A percentile compares a stretch with the other conserved stretches of the same genome.
phyloP scores from a whole-genome alignment of 208 protist species.

The Trypanosoma scelopori region DNA sequence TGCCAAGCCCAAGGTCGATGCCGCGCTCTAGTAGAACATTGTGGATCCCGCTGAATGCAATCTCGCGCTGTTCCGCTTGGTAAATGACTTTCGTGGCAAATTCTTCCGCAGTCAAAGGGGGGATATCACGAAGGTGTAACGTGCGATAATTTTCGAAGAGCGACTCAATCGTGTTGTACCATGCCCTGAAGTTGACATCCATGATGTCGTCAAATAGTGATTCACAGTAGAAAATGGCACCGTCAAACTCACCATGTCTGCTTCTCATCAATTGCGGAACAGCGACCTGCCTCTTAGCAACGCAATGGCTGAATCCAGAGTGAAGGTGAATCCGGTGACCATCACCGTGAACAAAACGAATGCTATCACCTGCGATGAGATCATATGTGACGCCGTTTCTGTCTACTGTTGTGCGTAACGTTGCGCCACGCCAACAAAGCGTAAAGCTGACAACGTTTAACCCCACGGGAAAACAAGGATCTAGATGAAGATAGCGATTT shows the following conservation, averaged over 20 bases:
- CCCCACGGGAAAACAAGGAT: constrained; percentile 76
- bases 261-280: constrained; percentile 58
- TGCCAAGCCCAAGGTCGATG: constrained; percentile 79
- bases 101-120: constrained; percentile 76
- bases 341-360: constrained; percentile 83
- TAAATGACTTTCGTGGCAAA: constrained; percentile 86
- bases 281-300: constrained; percentile 33
- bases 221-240: constrained; percentile 80
- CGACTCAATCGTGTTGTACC: constrained; percentile 80
- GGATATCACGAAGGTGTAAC: constrained; percentile 74
- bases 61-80: constrained; percentile 67
- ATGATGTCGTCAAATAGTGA: constrained; percentile 83
- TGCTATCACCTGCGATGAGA: constrained; percentile 66
- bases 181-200: constrained; percentile 85
- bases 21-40: constrained; percentile 71
- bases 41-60: constrained; percentile 86
- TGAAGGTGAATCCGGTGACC: constrained; percentile 85
- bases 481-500: constrained; percentile 50
- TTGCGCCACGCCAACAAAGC: constrained; percentile 74
- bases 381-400: constrained; percentile 72
- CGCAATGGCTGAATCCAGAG: constrained; percentile 51
- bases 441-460: constrained; percentile 69
- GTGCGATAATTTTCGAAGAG: constrained; percentile 86
- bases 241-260: constrained; percentile 67
- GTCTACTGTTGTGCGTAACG: constrained; percentile 64